Percentiles rank a stretch among this genome's conserved stretches.
These are phyloP conservation scores for Vanrija humicola DNA, from an alignment of 1,284 basidiomycete genomes.

Conservation along the genomic window DNA sequence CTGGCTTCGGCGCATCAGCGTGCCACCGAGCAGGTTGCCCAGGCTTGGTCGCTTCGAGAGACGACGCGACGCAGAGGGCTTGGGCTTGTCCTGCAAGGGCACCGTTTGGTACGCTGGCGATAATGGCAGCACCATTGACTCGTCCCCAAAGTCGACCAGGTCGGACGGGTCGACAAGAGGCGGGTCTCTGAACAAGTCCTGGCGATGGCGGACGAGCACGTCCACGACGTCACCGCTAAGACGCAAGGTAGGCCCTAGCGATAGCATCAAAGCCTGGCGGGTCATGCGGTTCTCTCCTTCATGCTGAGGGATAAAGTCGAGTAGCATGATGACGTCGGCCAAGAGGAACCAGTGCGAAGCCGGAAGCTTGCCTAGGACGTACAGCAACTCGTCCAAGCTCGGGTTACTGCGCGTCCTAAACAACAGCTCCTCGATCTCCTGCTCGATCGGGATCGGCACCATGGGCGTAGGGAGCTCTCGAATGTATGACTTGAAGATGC, in stretches of 20 bases:
- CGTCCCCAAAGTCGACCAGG: slow-evolving; percentile 39
- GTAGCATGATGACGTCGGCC: slow-evolving; percentile 42
- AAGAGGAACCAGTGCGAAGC: slow-evolving; percentile 48
- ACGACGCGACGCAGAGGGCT: slow-evolving; percentile 17
- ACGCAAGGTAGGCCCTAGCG: slow-evolving; percentile 43
- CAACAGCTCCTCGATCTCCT: slow-evolving; percentile 63
- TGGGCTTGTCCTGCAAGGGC: slow-evolving; percentile 8
- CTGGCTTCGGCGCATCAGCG: slow-evolving; percentile 15
- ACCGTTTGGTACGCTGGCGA: slow-evolving; percentile 12
- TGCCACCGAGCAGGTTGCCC: slow-evolving; percentile 20
- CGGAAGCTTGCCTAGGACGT: slow-evolving; percentile 33
- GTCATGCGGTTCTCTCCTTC: slow-evolving; percentile 40
- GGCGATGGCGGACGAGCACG: slow-evolving; percentile 31
- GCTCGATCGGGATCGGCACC: slow-evolving; percentile 63
- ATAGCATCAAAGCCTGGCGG: slow-evolving; percentile 42
- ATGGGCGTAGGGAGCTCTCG: slow-evolving; percentile 69
- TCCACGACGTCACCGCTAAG: slow-evolving; percentile 34
- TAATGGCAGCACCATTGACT: slow-evolving; percentile 18
- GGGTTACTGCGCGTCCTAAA: not conserved
- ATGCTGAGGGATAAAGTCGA: slow-evolving; percentile 41
- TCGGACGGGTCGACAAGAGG: slow-evolving; percentile 27
- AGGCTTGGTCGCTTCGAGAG: slow-evolving; percentile 29
- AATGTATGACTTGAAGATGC: slow-evolving; percentile 56
- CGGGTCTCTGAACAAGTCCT: slow-evolving; percentile 31
- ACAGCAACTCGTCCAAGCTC: slow-evolving; percentile 19